phyloP scores from a whole-genome alignment of 179 eudicot species.

The Vitellaria paradoxa region DNA sequence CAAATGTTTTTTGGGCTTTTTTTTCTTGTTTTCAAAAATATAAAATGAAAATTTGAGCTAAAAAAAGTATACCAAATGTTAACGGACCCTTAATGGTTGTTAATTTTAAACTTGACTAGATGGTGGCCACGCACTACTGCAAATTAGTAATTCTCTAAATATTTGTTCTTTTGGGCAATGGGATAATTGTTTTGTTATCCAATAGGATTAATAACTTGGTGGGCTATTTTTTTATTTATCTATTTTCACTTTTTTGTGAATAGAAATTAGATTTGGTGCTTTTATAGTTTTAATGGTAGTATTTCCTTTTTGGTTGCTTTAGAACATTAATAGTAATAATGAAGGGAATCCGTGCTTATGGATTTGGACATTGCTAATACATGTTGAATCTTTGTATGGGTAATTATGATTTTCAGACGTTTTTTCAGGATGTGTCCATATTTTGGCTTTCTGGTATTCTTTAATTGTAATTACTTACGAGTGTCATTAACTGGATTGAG shows the following conservation, averaged over 20 bases:
- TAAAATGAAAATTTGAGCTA: no score
- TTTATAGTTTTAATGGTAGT: neutral
- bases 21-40: no score
- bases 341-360: neutral
- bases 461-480: neutral
- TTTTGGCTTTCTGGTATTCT: neutral
- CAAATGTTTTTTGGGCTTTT: no score
- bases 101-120: neutral
- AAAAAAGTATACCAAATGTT: no score
- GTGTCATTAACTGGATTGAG: neutral
- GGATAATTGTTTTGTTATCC: neutral
- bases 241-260: neutral
- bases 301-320: neutral
- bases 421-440: neutral
- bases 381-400: neutral
- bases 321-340: neutral
- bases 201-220: neutral
- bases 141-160: neutral
- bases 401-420: neutral
- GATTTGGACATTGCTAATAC: neutral
- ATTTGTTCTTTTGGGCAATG: neutral
- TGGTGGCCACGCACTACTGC: neutral
- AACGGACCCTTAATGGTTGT: neutral
- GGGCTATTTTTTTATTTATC: neutral
- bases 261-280: neutral